Percentiles rank a stretch among this genome's conserved stretches.
phyloP scores from a whole-genome alignment of 2,329 filamentous ascomycete genomes.

The Dendrostoma leiphaemia region DNA sequence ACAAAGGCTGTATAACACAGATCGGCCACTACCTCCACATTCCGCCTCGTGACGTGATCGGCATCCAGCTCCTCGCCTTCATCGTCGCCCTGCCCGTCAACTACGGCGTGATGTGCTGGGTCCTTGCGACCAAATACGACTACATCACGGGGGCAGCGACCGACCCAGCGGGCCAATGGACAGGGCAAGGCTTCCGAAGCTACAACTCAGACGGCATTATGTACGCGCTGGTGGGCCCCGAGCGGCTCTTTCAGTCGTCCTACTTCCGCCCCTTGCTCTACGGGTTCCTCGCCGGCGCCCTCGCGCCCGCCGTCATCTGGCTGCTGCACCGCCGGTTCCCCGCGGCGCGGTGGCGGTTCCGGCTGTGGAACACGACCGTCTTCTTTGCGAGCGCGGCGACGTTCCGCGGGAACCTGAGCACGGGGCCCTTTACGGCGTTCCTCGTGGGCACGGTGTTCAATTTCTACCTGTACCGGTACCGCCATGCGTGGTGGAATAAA shows the following conservation, averaged over 20 bases:
- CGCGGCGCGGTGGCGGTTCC: slow-evolving; percentile 14
- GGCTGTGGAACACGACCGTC: slow-evolving; percentile 24
- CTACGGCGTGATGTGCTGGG: slow-evolving; percentile 22
- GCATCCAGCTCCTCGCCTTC: slow-evolving; percentile 21
- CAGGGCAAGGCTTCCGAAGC: slow-evolving; percentile 19
- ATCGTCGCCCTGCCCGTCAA: slow-evolving; percentile 21
- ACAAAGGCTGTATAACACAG: background rate
- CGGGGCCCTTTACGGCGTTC: slow-evolving; percentile 19
- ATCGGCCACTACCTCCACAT: slow-evolving; percentile 20
- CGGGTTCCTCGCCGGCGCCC: slow-evolving; percentile 20
- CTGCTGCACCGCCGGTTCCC: slow-evolving; percentile 20
- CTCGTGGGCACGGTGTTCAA: slow-evolving; percentile 21
- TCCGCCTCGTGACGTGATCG: slow-evolving; percentile 21
- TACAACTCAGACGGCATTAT: slow-evolving; percentile 22
- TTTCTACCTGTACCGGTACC: slow-evolving; percentile 20
- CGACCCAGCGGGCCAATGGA: slow-evolving; percentile 22
- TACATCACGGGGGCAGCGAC: slow-evolving; percentile 15
- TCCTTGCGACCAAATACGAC: slow-evolving; percentile 17
- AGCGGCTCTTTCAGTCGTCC: slow-evolving; percentile 19
- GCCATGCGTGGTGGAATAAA: slow-evolving; percentile 19
- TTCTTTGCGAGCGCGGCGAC: slow-evolving; percentile 21
- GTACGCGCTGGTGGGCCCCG: slow-evolving; percentile 21
- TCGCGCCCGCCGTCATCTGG: slow-evolving; percentile 17
- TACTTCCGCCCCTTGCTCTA: slow-evolving; percentile 20
- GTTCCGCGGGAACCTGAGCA: slow-evolving; percentile 21